Evolutionary conservation across 1,139 yeast species (phyloP), one percentile per base, ranked within the genome.

Genomic region (Hyphopichia fennica): DNA sequence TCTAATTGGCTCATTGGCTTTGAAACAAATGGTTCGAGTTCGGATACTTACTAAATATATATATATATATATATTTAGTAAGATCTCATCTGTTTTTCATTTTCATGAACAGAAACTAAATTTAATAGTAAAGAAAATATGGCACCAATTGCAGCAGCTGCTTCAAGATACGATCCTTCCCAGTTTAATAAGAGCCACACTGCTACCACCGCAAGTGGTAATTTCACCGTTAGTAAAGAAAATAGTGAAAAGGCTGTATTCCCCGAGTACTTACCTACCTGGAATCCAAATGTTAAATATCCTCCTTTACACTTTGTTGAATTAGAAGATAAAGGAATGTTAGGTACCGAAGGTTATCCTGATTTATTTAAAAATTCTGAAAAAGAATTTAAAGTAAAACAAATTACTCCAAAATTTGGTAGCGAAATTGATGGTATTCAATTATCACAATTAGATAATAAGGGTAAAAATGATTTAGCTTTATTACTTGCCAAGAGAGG

Each of bases 401-500:
- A 43, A n/a, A 39, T 61, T 23, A 56, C 64, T 4, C 66, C 66
- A 16, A 59, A 57, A 46, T 50, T 62, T 28, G 66, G 66, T 13
- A 51, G 57, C 9, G 62, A 56, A 43, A 41, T 62, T n/a, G 42
- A 46, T 5, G 65, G 61, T 1, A 43, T 63, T 11, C 69, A 64
- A 42, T 54, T 65, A 42, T 60, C 67, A 8, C 46, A 49, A 28
- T 58, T 65, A 44, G 49, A 50, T 29, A 59, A 60, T 41, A 56
- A 44, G 7, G 71, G 60, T 6, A 65, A 67, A 45, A 66, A 67
- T 40, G 75, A 69, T 37, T 59, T 69, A 44, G 71, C 74, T 0
- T 55, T 63, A 18, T 57, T 66, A 28, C 66, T 67, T n/a, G 71
- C 73, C 17, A 63, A 68, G 43, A 52, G 74, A 49, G 75, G 75